Base-by-base conservation (phyloP, 2,329 filamentous ascomycete species). In the Aspergillus ochraceus region DNA sequence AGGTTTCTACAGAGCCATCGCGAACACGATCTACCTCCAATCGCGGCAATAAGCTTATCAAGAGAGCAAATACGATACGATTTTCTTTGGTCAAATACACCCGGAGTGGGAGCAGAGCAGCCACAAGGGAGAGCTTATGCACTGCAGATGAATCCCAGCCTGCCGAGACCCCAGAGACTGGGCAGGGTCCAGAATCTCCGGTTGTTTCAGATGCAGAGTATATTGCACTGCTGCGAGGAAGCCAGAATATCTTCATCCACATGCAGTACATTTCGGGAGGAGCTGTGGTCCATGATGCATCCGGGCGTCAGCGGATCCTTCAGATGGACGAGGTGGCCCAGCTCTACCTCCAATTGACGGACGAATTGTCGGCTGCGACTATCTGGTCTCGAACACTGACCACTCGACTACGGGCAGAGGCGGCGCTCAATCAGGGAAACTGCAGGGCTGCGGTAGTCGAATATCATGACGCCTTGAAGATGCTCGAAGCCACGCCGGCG, bases 231-330 rank as follows among this genome's bases (percentile, higher is more conserved):
- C 24, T 68, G 22, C 60, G 60, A 22, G 54, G 58, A 17, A 60
- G 55, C 32, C 64, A 69, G 53, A 64, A 66, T 22, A 56, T 65
- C 10, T 71, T 67, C 52, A 55, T 73, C 17, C 70, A 73, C 50
- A 60, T 71, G 47, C 68, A 69, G 39, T 60, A 69, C 32, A 53
- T 67, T 6, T 64, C 68, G 0, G 69, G 68, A 11, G 70, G 68
- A 0, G 63, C 60, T 1, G 60, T 72, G 10, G 68, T 71, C 20
- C 68, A 73, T 45, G 70, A 73, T 58, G 65, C 64, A 11, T 71
- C 68, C 17, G 70, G 70, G 8, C 66, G 70, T 32, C 69, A 70
- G 52, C 62, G 70, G 20, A 65, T 73, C n/a, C 64, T 73, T n/a
- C 60, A 66, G 24, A 68, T 71, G 52, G 70, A 71, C 22, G 69